Evolutionary conservation across 768 basidiomycete species (phyloP).

Genomic region (Tephrocybe sp.): DNA sequence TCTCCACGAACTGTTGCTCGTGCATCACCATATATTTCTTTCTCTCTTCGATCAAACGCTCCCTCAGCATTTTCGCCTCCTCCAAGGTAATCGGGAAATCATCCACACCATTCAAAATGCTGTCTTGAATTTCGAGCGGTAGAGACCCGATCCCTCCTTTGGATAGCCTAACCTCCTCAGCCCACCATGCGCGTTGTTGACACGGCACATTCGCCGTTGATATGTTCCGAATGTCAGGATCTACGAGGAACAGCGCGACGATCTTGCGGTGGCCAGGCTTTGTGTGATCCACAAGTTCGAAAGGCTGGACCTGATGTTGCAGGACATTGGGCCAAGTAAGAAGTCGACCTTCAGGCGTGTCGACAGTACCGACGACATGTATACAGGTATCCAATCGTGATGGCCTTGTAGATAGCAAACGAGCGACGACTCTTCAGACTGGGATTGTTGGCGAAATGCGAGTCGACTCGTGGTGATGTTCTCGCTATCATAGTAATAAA

Average conservation of each 20-base stretch:
- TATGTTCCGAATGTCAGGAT: conserved; percentile 14
- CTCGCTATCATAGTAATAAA: conserved; percentile 26
- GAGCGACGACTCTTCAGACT: conserved; percentile 3
- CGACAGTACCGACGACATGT: conserved; percentile 11
- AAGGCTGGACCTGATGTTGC: conserved; percentile 13
- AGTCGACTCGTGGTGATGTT: conserved; percentile 32
- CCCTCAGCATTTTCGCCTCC: conserved; percentile 20
- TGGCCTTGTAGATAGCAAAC: conserved; percentile 18
- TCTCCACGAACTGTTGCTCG: background rate
- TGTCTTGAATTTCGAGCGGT: conserved; percentile 18
- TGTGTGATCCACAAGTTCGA: conserved; percentile 11
- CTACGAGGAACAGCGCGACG: conserved; percentile 11
- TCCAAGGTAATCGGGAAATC: conserved; percentile 18
- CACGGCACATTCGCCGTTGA: conserved; percentile 24
- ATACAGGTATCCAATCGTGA: conserved; percentile 20
- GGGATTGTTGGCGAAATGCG: conserved; percentile 27
- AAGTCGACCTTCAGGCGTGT: conserved; percentile 15
- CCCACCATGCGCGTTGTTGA: conserved; percentile 23
- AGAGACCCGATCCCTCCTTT: conserved; percentile 13
- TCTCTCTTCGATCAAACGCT: conserved; percentile 24
- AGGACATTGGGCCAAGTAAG: conserved; percentile 18
- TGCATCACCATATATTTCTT: conserved; percentile 13
- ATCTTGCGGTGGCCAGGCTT: conserved; percentile 16
- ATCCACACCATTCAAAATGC: conserved; percentile 15
- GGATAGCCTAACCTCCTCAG: conserved; percentile 2